A percentile compares a stretch with the other conserved stretches of the same genome.
Conservation (phyloP, 148 eudicot genomes). For the Selenicereus undatus region DNA sequence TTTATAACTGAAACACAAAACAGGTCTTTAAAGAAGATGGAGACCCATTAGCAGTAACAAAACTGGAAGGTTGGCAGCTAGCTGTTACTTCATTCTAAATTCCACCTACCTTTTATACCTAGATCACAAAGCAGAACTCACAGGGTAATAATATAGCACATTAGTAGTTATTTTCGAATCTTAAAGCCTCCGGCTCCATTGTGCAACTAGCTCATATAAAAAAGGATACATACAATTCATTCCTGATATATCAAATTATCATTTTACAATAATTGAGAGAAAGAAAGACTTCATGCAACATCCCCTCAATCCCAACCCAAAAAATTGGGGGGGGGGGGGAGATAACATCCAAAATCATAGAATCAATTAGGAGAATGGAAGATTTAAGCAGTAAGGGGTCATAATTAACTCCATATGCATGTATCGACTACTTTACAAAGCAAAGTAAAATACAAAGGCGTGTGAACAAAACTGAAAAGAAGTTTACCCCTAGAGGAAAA, state of each 20-base stretch:
- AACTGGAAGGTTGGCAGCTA: background rate
- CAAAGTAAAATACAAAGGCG: background rate
- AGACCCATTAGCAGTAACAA: background rate
- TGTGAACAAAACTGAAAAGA: background rate
- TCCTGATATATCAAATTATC: background rate
- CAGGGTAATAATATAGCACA: no score
- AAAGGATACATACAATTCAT: background rate
- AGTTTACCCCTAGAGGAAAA: background rate
- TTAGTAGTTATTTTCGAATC: background rate
- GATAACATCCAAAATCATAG: no score
- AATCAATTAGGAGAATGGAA: background rate
- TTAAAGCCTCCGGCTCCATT: background rate
- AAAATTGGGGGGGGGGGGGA: no score
- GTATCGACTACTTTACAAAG: conserved; percentile 1
- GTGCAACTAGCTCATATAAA: background rate
- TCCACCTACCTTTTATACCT: no score
- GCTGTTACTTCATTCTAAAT: background rate
- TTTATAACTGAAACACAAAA: background rate
- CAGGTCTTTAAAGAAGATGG: background rate
- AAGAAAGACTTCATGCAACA: background rate
- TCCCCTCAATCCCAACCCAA: background rate
- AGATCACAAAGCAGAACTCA: no score
- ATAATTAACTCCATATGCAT: background rate
- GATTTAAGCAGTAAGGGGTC: background rate
- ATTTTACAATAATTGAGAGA: background rate